Percentiles rank a stretch among this genome's conserved stretches.
Conservation (phyloP, 202 grass and related monocot species). For the Musa balbisiana region DNA sequence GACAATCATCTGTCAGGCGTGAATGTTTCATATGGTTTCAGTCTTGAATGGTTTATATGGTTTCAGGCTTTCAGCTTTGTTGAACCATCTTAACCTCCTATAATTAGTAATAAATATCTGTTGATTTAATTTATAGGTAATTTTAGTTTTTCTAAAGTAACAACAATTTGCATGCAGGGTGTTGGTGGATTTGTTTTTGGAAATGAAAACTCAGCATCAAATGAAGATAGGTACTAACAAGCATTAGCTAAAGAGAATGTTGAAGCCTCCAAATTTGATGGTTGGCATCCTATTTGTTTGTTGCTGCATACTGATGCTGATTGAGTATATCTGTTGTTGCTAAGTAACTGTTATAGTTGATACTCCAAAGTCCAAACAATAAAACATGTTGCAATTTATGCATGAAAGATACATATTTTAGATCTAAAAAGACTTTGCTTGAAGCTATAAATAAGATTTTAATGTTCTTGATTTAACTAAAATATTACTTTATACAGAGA, state of each 20-base stretch:
- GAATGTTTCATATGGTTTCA: neutral
- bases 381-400: too few relatives aligned
- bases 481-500: too few relatives aligned
- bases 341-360: too few relatives aligned
- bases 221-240: slow-evolving; percentile 68
- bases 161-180: slow-evolving; percentile 32
- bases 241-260: neutral
- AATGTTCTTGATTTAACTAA: too few relatives aligned
- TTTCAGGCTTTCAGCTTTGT: neutral
- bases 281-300: too few relatives aligned
- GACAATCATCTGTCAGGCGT: neutral
- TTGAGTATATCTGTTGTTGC: too few relatives aligned
- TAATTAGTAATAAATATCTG: neutral
- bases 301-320: neutral
- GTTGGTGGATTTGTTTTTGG: slow-evolving; percentile 94
- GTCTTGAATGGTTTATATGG: too few relatives aligned
- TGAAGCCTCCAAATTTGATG: neutral
- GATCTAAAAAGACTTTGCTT: too few relatives aligned
- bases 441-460: too few relatives aligned
- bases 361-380: too few relatives aligned
- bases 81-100: neutral
- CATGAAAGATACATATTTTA: too few relatives aligned
- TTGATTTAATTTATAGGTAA: neutral
- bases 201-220: slow-evolving; percentile 64
- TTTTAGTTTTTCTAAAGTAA: neutral